These are phyloP conservation scores for Margaritispora aquatica DNA, from an alignment of 495 filamentous ascomycete species.

Conservation along the genomic window DNA sequence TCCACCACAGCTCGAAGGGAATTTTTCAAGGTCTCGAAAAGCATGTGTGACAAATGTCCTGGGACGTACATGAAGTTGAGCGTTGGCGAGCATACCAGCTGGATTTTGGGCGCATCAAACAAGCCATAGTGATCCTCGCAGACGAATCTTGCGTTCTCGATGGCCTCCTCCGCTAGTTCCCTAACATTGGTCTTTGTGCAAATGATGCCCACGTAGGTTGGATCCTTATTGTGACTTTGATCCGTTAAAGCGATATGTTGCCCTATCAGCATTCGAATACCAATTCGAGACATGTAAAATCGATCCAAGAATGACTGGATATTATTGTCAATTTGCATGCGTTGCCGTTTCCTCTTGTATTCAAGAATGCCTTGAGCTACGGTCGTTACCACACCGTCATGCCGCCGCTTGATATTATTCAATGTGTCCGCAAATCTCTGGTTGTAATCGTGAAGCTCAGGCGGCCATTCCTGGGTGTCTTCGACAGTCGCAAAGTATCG, in stretches of 20 bases:
- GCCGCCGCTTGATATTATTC: constrained; percentile 87
- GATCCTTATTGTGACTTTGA: constrained; percentile 78
- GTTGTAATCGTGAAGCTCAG: constrained; percentile 92
- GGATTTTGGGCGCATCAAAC: constrained; percentile 94
- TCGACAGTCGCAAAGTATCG: constrained; percentile 92
- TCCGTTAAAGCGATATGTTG: constrained; percentile 97
- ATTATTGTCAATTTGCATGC: constrained; percentile 96
- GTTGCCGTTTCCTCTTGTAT: constrained; percentile 92
- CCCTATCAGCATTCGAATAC: constrained; percentile 97
- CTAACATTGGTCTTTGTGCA: constrained; percentile 96
- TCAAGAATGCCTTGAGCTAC: constrained; percentile 93
- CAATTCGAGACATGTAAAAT: constrained; percentile 99
- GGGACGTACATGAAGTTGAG: constrained; percentile 99
- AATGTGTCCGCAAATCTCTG: constrained; percentile 77
- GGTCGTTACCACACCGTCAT: constrained; percentile 96
- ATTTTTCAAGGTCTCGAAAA: constrained; percentile 99
- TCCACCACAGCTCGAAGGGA: constrained; percentile 95
- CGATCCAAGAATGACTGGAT: constrained; percentile 96
- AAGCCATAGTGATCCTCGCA: constrained; percentile 98
- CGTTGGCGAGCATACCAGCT: constrained; percentile 88
- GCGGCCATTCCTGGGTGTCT: constrained; percentile 84
- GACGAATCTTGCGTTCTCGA: constrained; percentile 96
- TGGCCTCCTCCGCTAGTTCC: constrained; percentile 94
- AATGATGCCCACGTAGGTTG: constrained; percentile 94
- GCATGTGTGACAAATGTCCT: constrained; percentile 95